Base-by-base conservation (phyloP, 108 stramenopile genomes). In the Pinguiococcus pyrenoidosus region DNA sequence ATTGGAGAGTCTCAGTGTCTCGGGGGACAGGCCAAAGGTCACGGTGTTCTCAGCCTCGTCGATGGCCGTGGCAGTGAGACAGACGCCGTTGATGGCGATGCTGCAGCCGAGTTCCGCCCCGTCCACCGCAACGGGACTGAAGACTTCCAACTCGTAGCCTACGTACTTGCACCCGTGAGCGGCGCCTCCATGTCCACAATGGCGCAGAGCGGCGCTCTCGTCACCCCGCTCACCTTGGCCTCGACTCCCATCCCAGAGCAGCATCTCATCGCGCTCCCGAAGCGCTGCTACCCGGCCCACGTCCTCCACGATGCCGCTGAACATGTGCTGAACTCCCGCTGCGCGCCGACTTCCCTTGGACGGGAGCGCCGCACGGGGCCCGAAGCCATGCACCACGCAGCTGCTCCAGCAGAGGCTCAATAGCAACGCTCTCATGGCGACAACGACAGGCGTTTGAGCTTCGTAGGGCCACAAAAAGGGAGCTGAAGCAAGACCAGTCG, bases 261-360 rank as follows among this genome's bases (percentile, higher is more conserved):
- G 38, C 80, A 95, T 82, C 46, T 85, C 86, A 34, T 78, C 72
- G 32, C 73, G 58, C 44, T 77, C 62, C 37, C 70, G 66, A 34
- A 95, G 51, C 0, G 74, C 72, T 4, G 81, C 56, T 17, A 98
- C 85, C 10, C 53, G 61, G 7, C 96, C 96, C 85, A 92, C 91
- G 73, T 95, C 92, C 68, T 98, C 96, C 9, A 98, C 78, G 60
- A 98, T 98, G 29, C 96, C 96, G 5, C 88, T 89, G 68, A 98
- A 98, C 91, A 98, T 90, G 22, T 73, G 1, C n/a, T n/a, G n/a
- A n/a, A n/a, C n/a, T n/a, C n/a, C n/a, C n/a, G n/a, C n/a, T n/a
- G n/a, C n/a, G n/a, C n/a, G n/a, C n/a, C n/a, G n/a, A n/a, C n/a
- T n/a, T n/a, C n/a, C n/a, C n/a, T n/a, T n/a, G n/a, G n/a, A n/a